Conservation (phyloP, 1,139 yeast genomes). For the Suhomyces wounanorum region DNA sequence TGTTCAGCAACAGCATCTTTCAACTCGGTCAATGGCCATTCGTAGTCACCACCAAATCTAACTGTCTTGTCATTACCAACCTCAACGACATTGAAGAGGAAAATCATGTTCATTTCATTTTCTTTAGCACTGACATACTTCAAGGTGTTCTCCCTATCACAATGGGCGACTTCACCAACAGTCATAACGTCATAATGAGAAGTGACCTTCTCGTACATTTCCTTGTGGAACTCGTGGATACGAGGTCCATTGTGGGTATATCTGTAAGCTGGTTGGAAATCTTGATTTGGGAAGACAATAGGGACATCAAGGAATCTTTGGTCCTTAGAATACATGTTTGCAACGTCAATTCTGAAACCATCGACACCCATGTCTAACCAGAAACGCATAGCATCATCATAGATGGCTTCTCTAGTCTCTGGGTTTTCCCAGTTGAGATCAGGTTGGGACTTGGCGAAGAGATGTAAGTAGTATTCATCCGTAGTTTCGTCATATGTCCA, state of each 20-base stretch:
- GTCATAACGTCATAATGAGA: slow-evolving; percentile 55
- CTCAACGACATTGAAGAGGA: slow-evolving; percentile 49
- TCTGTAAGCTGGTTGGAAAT: slow-evolving; percentile 40
- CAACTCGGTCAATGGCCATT: slow-evolving; percentile 42
- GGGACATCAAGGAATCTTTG: slow-evolving; percentile 53
- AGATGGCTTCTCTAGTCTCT: slow-evolving; percentile 52
- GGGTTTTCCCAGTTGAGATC: slow-evolving; percentile 63
- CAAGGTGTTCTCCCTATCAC: slow-evolving; percentile 43
- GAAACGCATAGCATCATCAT: slow-evolving; percentile 48
- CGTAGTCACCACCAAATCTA: slow-evolving; percentile 34
- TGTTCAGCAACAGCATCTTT: slow-evolving; percentile 41
- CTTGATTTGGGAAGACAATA: slow-evolving; percentile 39
- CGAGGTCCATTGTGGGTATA: slow-evolving; percentile 50
- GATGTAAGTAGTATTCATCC: slow-evolving; percentile 53
- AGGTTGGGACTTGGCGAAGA: slow-evolving; percentile 56
- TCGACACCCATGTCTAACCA: slow-evolving; percentile 61
- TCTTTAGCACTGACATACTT: slow-evolving; percentile 51
- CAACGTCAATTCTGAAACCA: slow-evolving; percentile 61
- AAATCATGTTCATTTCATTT: slow-evolving; percentile 54
- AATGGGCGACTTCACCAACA: slow-evolving; percentile 56
- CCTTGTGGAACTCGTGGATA: slow-evolving; percentile 59
- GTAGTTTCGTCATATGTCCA: slow-evolving; percentile 58
- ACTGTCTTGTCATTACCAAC: slow-evolving; percentile 40
- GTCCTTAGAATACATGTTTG: slow-evolving; percentile 53
- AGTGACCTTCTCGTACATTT: slow-evolving; percentile 47